Evolutionary conservation across 257 asterid species (phyloP).

Genomic region (Leptodermis oblonga): DNA sequence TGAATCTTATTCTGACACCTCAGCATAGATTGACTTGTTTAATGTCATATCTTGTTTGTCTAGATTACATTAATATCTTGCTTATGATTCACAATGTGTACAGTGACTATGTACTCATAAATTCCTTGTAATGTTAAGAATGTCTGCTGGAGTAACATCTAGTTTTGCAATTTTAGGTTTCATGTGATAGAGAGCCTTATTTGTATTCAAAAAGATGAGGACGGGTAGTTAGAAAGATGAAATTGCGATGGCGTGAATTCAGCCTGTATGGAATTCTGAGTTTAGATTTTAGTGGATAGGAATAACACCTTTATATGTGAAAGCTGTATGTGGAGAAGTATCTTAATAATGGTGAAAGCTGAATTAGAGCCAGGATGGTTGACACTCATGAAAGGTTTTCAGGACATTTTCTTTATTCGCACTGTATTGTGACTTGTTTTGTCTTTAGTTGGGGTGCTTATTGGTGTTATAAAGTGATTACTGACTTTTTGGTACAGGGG

Average conservation of each 20-base stretch:
- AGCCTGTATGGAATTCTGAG: background rate
- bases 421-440: background rate
- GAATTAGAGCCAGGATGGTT: background rate
- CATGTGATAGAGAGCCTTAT: background rate
- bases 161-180: background rate
- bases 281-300: background rate
- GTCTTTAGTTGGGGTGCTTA: background rate
- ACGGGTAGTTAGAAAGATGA: background rate
- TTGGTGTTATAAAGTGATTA: background rate
- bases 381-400: background rate
- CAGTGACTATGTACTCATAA: background rate
- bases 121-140: background rate
- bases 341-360: background rate
- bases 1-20: background rate
- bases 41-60: background rate
- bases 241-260: background rate
- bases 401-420: background rate
- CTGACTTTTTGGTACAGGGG: background rate
- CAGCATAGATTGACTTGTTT: background rate
- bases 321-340: background rate
- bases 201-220: background rate
- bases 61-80: background rate
- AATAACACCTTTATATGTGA: background rate
- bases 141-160: background rate
- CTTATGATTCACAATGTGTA: background rate